A percentile compares a stretch with the other conserved stretches of the same genome.
phyloP scores from a whole-genome alignment of 768 basidiomycete species.

The Suillus variegatus region DNA sequence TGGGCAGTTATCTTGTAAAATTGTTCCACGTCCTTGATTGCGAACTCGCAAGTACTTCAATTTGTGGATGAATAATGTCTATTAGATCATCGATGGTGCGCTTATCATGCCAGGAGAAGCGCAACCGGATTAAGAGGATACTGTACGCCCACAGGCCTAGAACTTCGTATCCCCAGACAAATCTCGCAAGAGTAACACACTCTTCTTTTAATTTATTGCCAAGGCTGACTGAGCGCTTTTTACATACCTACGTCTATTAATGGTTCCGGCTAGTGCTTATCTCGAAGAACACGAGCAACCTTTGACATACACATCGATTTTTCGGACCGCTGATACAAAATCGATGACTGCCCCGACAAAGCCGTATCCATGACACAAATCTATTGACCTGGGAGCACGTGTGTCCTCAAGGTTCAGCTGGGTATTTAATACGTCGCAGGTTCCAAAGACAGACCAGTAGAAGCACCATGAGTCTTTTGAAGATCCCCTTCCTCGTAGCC shows the following conservation, averaged over 20 bases:
- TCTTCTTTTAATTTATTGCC: not conserved
- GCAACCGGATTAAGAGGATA: no score
- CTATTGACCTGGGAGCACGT: not conserved
- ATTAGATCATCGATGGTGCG: no score
- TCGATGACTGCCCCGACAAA: not conserved
- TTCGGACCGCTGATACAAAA: not conserved
- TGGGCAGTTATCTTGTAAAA: no score
- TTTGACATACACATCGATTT: not conserved
- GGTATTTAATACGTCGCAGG: not conserved
- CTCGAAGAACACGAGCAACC: not conserved
- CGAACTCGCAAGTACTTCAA: no score
- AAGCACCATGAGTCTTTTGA: conserved; percentile 18
- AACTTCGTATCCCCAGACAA: no score
- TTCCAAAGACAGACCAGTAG: not conserved
- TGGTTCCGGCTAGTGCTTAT: not conserved
- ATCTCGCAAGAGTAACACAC: no score
- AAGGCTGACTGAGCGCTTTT: not conserved
- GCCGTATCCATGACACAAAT: not conserved
- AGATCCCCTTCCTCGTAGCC: conserved; percentile 23
- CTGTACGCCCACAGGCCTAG: no score
- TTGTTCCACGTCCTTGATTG: no score
- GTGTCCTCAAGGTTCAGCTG: not conserved
- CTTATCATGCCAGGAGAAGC: no score
- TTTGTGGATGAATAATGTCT: no score
- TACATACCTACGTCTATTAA: not conserved